Conservation (phyloP, 2,329 filamentous ascomycete genomes). For the Botrytis byssoidea region DNA sequence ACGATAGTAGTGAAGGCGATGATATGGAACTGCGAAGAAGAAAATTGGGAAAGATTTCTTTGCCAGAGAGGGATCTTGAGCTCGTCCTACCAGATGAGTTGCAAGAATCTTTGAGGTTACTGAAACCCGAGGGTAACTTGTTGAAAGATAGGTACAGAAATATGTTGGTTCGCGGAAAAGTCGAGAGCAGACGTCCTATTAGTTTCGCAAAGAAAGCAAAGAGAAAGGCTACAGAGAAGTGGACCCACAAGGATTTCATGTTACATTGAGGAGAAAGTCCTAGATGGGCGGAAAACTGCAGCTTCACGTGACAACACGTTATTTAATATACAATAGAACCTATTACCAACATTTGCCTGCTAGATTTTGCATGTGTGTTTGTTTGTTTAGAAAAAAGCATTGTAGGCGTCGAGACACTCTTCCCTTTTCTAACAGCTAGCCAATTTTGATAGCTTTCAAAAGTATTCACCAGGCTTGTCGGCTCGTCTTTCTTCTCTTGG, state of each 20-base stretch:
- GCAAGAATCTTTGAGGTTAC: conserved; percentile 73
- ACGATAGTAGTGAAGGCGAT: conserved; percentile 54
- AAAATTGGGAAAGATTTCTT: conserved; percentile 68
- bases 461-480: background rate
- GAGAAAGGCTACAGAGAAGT: conserved; percentile 87
- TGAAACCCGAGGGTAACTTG: conserved; percentile 95
- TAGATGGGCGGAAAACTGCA: background rate
- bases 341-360: background rate
- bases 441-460: too few relatives aligned
- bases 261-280: conserved; percentile 33
- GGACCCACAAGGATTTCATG: conserved; percentile 91
- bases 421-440: background rate
- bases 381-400: background rate
- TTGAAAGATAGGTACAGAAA: conserved; percentile 89
- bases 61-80: conserved; percentile 79
- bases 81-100: conserved; percentile 80
- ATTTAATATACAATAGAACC: conserved; percentile 13
- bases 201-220: conserved; percentile 80
- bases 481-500: background rate
- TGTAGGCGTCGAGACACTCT: too few relatives aligned
- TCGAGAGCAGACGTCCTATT: conserved; percentile 78
- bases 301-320: background rate
- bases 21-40: conserved; percentile 66
- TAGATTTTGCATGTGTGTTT: background rate
- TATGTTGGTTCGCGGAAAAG: conserved; percentile 81